These are phyloP conservation scores for Cymbopogon flexuosus DNA, from an alignment of 202 grass and related monocot species.

Conservation along the genomic window DNA sequence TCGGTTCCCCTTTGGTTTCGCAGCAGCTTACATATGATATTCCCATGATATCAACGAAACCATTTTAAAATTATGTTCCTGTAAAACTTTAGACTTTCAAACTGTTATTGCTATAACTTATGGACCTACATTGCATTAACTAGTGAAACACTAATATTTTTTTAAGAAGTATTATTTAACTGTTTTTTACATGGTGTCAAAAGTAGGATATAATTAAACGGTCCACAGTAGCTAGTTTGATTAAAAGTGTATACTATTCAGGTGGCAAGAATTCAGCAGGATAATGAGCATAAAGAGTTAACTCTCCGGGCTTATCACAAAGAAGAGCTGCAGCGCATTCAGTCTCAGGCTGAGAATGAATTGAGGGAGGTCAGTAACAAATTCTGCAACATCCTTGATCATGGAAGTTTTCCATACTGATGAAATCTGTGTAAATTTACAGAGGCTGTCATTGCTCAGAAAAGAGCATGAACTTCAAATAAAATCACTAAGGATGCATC, in stretches of 20 bases:
- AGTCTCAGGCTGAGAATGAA: slow-evolving; percentile 81
- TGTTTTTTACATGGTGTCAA: neutral
- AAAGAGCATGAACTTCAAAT: slow-evolving; percentile 86
- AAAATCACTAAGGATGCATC: slow-evolving; percentile 58
- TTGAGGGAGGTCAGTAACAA: slow-evolving; percentile 65
- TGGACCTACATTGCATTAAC: slow-evolving; percentile 5
- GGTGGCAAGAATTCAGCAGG: slow-evolving; percentile 69
- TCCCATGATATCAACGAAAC: neutral
- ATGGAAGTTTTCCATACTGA: slow-evolving; percentile 16
- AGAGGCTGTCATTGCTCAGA: slow-evolving; percentile 61
- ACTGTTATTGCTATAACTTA: slow-evolving; percentile 1
- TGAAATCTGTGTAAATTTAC: slow-evolving; percentile 31
- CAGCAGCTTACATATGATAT: slow-evolving; percentile 6
- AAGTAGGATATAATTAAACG: slow-evolving; percentile 10
- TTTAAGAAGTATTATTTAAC: neutral
- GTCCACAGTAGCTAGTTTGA: slow-evolving; percentile 8
- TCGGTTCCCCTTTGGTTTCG: neutral
- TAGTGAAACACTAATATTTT: neutral
- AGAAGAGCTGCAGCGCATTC: slow-evolving; percentile 65
- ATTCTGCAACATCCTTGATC: slow-evolving; percentile 15
- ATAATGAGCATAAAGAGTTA: slow-evolving; percentile 71
- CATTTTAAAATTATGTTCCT: slow-evolving; percentile 2
- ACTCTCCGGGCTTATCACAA: slow-evolving; percentile 60
- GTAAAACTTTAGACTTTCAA: neutral
- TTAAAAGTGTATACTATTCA: slow-evolving; percentile 22